Conservation (phyloP, 2,329 filamentous ascomycete genomes). For the Graphilbum ipis-grandicollis region DNA sequence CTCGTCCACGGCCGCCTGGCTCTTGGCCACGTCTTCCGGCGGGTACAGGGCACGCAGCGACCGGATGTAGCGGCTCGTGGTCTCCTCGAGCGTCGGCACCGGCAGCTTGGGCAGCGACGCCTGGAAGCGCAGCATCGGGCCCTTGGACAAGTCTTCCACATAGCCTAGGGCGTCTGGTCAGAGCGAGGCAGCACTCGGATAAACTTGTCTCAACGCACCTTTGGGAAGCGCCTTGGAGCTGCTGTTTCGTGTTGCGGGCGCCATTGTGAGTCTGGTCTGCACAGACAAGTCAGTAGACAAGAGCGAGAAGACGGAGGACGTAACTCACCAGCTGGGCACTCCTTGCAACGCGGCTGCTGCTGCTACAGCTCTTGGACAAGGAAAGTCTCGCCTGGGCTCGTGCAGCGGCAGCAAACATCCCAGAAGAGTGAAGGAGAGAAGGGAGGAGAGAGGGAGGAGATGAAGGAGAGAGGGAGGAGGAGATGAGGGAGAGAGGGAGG, state of each 20-base stretch:
- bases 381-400: slow-evolving; percentile 19
- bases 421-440: slow-evolving; percentile 4
- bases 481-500: slow-evolving; percentile 1
- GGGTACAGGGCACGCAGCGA: slow-evolving; percentile 60
- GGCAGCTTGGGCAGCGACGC: slow-evolving; percentile 68
- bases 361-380: slow-evolving; percentile 13
- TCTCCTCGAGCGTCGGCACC: slow-evolving; percentile 70
- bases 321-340: background rate
- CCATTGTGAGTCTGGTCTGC: slow-evolving; percentile 24
- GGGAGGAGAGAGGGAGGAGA: background rate
- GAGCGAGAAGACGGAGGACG: background rate
- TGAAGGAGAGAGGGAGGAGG: background rate
- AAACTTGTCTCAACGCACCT: slow-evolving; percentile 19
- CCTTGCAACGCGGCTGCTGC: slow-evolving; percentile 2
- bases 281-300: background rate
- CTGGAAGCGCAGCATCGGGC: slow-evolving; percentile 68
- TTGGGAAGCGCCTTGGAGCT: slow-evolving; percentile 24
- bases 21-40: slow-evolving; percentile 48
- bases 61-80: slow-evolving; percentile 63
- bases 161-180: no score
- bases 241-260: slow-evolving; percentile 34
- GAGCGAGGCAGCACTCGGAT: slow-evolving; percentile 22
- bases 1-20: slow-evolving; percentile 69
- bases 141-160: slow-evolving; percentile 62
- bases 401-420: slow-evolving; percentile 19